A percentile compares a stretch with the other conserved stretches of the same genome.
Evolutionary conservation across 805 yeast genomes (phyloP).

Genomic region (Monosporozyma yasuniensis): DNA sequence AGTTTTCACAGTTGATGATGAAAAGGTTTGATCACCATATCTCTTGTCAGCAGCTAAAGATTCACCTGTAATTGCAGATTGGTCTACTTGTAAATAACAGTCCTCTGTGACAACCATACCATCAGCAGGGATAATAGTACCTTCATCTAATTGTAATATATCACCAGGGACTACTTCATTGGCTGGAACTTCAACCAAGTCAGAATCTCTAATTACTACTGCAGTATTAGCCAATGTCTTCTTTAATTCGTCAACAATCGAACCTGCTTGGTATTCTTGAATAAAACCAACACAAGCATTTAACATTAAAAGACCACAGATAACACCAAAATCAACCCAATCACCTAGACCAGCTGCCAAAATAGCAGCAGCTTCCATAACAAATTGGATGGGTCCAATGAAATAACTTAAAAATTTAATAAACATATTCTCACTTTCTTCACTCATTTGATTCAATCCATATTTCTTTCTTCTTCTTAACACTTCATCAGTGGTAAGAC

Average conservation of each 20-base stretch:
- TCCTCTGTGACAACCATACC: conserved; percentile 84
- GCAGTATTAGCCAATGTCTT: conserved; percentile 91
- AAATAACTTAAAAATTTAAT: conserved; percentile 79
- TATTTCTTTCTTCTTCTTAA: conserved; percentile 76
- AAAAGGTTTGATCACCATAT: conserved; percentile 76
- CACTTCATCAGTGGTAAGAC: conserved; percentile 74
- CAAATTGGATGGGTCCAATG: conserved; percentile 94
- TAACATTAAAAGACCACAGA: conserved; percentile 74
- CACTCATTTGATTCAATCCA: conserved; percentile 87
- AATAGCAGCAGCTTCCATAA: conserved; percentile 94
- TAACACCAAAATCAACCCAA: conserved; percentile 99
- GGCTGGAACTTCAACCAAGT: conserved; percentile 64
- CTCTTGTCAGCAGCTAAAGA: conserved; percentile 91
- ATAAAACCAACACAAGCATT: conserved; percentile 93
- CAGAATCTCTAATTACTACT: conserved; percentile 74
- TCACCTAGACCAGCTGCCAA: conserved; percentile 94
- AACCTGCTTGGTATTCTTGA: conserved; percentile 97
- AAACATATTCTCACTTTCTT: conserved; percentile 71
- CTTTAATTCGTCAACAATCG: conserved; percentile 92
- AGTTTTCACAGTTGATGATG: conserved; percentile 90
- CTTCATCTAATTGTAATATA: conserved; percentile 84
- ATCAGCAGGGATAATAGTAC: conserved; percentile 88
- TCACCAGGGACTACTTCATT: conserved; percentile 93
- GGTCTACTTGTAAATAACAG: conserved; percentile 83
- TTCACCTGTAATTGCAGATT: conserved; percentile 96